These are phyloP conservation scores for Ceratocystis eucalypticola DNA, from an alignment of 2,329 filamentous ascomycete genomes.

Conservation along the genomic window DNA sequence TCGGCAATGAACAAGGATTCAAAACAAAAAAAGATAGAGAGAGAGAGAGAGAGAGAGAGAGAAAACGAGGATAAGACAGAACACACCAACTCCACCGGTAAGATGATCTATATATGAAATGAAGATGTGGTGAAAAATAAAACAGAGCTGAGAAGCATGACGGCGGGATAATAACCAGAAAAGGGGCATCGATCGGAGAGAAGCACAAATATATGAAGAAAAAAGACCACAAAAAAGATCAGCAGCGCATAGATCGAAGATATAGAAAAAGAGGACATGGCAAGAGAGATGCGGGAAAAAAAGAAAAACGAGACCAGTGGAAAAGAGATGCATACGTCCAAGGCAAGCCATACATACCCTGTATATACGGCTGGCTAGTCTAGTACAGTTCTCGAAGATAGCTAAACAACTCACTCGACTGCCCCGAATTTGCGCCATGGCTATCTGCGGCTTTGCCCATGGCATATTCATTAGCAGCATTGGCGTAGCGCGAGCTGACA, in stretches of 20 bases:
- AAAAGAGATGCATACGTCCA: too few relatives aligned
- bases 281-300: background rate
- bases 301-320: background rate
- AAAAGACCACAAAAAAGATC: background rate
- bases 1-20: background rate
- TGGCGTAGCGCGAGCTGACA: slow-evolving; percentile 24
- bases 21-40: background rate
- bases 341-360: too few relatives aligned
- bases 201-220: background rate
- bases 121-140: too few relatives aligned
- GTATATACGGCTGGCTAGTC: too few relatives aligned
- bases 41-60: too few relatives aligned
- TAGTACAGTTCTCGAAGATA: slow-evolving; percentile 15
- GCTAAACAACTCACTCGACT: slow-evolving; percentile 13
- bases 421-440: background rate
- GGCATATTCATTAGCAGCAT: slow-evolving; percentile 8
- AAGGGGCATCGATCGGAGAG: background rate
- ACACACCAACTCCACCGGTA: slow-evolving; percentile 1
- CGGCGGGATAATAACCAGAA: background rate
- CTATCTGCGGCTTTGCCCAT: slow-evolving; percentile 6
- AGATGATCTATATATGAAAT: slow-evolving; percentile 6
- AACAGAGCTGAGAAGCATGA: background rate
- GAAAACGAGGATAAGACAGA: background rate
- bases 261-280: background rate
- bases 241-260: background rate